Evolutionary conservation across 2,329 filamentous ascomycete genomes (phyloP).

Genomic region (Ascochyta pisi): DNA sequence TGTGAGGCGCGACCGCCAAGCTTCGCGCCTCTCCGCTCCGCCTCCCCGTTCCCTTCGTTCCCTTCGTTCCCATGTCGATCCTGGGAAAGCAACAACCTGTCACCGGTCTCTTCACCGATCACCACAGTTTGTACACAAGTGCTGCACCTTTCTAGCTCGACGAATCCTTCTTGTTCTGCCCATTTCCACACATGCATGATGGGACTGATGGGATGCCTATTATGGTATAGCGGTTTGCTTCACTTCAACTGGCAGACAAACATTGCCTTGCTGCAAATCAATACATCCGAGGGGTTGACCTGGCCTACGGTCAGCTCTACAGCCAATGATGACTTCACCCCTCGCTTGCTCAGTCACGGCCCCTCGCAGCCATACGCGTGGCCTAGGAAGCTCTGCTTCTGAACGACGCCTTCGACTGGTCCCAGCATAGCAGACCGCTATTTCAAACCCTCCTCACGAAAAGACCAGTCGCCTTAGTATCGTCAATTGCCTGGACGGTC

Average conservation of each 20-base stretch:
- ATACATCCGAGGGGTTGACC: neutral
- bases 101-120: conserved; percentile 19
- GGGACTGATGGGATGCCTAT: conserved; percentile 7
- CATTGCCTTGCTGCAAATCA: conserved; percentile 9
- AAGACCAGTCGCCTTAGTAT: conserved; percentile 24
- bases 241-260: conserved; percentile 24
- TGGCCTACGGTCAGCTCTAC: neutral
- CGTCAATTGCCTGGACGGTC: conserved; percentile 14
- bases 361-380: conserved; percentile 19
- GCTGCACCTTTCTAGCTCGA: conserved; percentile 20
- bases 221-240: conserved; percentile 29
- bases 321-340: conserved; percentile 8
- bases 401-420: conserved; percentile 16
- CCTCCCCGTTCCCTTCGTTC: conserved; percentile 1
- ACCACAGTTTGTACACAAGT: neutral
- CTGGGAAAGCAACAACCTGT: neutral
- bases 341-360: conserved; percentile 12
- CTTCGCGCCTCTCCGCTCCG: conserved; percentile 24
- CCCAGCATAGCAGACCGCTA: conserved; percentile 36
- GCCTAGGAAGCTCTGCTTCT: conserved; percentile 13
- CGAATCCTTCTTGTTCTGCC: neutral
- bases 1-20: conserved; percentile 17
- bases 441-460: conserved; percentile 27
- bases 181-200: conserved; percentile 7
- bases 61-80: no score